Evolutionary conservation across 2,329 filamentous ascomycete species (phyloP), one percentile per base, ranked within the genome.

Genomic region (Botrytis cinerea): DNA sequence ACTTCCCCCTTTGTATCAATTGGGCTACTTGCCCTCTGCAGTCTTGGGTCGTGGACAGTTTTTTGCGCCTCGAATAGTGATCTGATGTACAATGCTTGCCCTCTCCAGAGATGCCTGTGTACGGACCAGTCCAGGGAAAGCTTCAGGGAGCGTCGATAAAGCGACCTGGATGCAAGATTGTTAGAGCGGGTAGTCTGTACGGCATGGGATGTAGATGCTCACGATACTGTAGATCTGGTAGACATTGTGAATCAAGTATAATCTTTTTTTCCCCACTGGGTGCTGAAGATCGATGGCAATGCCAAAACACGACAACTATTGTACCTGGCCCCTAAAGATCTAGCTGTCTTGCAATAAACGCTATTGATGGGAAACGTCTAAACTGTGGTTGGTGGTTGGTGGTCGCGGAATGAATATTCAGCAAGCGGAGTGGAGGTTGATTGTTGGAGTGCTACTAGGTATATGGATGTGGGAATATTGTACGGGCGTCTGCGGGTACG

Each of bases 91-190:
- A 98, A 86, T 46, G 96, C 96, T 84, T 98, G 96, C 75, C 95
- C 95, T 79, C 96, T 92, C 95, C 96, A 99, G 75, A 98, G 85
- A 80, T 95, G 90, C 78, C 96, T 90, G 82, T 98, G 93, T 76
- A 98, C 94, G 73, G 94, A 90, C 96, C 96, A 99, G 86, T 98
- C 94, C 77, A 98, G 90, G 60, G 96, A 89, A 77, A 98, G 90
- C 87, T 98, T 98, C 81, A 99, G 84, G 40, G 94, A 94, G 79
- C 94, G 93, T 81, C 95, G 92, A 84, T 99, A 99, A 75, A 99
- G 91, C 60, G 89, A 91, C 78, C 89, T 91, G 43, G 9, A 66
- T 14, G 54, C 46, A 46, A 54, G 10, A 14, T 16, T 16, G 57
- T 73, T 70, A 73, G 32, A 14, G 54, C 60, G 9, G 40, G 46